Percentiles rank a stretch among this genome's conserved stretches.
phyloP scores from a whole-genome alignment of 129 eudicot species.

The Apium graveolens region DNA sequence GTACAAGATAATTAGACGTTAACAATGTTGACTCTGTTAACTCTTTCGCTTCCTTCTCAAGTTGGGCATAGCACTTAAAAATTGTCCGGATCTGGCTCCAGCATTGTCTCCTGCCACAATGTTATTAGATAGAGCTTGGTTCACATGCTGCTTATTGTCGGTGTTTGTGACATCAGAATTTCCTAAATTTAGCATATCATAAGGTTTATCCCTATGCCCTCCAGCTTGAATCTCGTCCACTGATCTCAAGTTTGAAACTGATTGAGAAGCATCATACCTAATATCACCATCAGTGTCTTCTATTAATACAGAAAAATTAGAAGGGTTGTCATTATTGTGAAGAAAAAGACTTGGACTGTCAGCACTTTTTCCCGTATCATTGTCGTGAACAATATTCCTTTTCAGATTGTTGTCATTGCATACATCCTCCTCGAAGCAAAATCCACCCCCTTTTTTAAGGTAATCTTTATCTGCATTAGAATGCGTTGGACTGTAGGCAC shows the following conservation, averaged over 20 bases:
- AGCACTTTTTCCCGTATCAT: constrained; percentile 11
- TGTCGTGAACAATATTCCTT: not conserved
- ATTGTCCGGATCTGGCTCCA: constrained; percentile 21
- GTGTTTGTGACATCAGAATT: constrained; percentile 13
- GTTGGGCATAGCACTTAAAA: constrained; percentile 61
- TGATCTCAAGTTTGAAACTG: not conserved
- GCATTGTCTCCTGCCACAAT: constrained; percentile 14
- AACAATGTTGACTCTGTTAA: constrained; percentile 24
- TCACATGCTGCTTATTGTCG: not conserved
- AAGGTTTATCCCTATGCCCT: constrained; percentile 16
- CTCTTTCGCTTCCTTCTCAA: constrained; percentile 56
- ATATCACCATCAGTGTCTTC: constrained; percentile 9
- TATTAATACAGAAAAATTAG: not conserved
- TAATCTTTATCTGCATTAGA: constrained; percentile 35
- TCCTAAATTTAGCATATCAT: not conserved
- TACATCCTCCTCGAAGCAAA: constrained; percentile 40
- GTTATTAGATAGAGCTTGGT: constrained; percentile 1
- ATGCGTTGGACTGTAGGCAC: constrained; percentile 13
- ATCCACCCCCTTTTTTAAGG: constrained; percentile 78
- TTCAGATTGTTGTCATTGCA: constrained; percentile 24
- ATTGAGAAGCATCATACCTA: not conserved
- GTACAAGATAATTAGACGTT: not conserved
- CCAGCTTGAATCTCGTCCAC: constrained; percentile 16
- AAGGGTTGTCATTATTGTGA: constrained; percentile 12
- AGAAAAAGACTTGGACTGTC: constrained; percentile 7